Conservation (phyloP, 768 basidiomycete genomes). For the Cystofilobasidium ferigula region DNA sequence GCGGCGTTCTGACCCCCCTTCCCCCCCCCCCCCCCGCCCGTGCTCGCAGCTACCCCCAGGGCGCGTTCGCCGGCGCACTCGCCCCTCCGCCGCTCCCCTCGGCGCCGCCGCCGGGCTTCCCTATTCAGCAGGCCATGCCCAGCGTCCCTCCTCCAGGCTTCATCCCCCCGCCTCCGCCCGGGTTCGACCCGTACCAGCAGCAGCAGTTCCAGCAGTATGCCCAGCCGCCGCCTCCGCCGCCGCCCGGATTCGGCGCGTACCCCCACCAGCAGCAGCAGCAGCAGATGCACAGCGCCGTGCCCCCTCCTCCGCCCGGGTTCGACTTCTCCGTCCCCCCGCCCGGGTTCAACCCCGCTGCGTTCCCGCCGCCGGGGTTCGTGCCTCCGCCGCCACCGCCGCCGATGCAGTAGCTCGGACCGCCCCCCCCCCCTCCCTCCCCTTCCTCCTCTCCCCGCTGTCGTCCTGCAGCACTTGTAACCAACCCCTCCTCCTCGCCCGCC, state of each 20-base stretch:
- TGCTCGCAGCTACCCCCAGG: neutral
- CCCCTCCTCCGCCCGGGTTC: neutral
- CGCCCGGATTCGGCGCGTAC: neutral
- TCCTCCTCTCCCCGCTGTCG: no score
- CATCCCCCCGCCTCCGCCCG: neutral
- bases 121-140: no score
- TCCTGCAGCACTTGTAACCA: no score
- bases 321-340: neutral
- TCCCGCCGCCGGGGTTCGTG: neutral
- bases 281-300: neutral
- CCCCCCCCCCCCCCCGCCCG: neutral
- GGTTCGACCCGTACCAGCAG: neutral
- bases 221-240: conserved; percentile 1
- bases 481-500: no score
- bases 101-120: no score
- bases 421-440: no score
- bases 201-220: neutral
- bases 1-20: neutral
- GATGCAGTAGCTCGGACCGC: no score
- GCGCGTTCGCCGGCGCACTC: neutral
- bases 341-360: neutral
- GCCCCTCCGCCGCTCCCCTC: neutral
- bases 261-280: neutral
- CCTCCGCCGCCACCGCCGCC: no score
- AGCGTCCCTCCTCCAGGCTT: neutral